Percentiles rank a stretch among this genome's conserved stretches.
These are phyloP conservation scores for Talaromyces borbonicus DNA, from an alignment of 495 filamentous ascomycete species.

Conservation along the genomic window DNA sequence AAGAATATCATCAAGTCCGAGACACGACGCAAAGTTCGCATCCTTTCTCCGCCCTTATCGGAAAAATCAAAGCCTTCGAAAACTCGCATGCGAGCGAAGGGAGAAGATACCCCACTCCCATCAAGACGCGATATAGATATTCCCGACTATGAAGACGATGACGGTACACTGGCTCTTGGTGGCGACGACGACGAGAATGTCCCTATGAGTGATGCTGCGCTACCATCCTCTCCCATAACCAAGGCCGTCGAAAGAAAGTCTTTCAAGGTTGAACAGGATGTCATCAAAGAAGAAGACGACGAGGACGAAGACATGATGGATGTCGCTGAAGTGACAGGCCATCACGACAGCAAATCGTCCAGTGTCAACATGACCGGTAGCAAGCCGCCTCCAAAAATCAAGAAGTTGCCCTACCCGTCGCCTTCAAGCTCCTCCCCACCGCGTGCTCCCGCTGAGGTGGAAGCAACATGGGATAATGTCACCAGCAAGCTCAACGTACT, in stretches of 20 bases:
- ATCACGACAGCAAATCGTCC: slow-evolving; percentile 49
- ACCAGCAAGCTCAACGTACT: slow-evolving; percentile 80
- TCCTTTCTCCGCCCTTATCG: slow-evolving; percentile 62
- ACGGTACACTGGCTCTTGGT: slow-evolving; percentile 39
- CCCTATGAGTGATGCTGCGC: slow-evolving; percentile 67
- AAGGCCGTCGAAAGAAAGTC: slow-evolving; percentile 71
- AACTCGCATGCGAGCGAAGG: slow-evolving; percentile 24
- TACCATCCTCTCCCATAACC: slow-evolving; percentile 77
- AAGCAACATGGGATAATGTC: slow-evolving; percentile 89
- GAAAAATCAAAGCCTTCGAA: slow-evolving; percentile 38
- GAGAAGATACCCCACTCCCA: slow-evolving; percentile 35
- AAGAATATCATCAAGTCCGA: slow-evolving; percentile 60
- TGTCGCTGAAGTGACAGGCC: slow-evolving; percentile 60
- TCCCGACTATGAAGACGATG: slow-evolving; percentile 41
- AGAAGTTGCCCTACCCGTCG: slow-evolving; percentile 54
- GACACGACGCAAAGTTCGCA: slow-evolving; percentile 65
- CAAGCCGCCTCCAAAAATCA: slow-evolving; percentile 66
- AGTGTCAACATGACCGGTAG: slow-evolving; percentile 84
- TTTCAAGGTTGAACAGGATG: slow-evolving; percentile 48
- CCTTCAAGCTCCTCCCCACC: slow-evolving; percentile 70
- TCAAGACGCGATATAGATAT: slow-evolving; percentile 27
- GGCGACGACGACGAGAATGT: slow-evolving; percentile 55
- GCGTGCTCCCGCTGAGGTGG: slow-evolving; percentile 50
- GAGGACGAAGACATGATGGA: slow-evolving; percentile 82
- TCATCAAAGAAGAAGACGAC: slow-evolving; percentile 44